These are phyloP conservation scores for Pogostemon cablin DNA, from an alignment of 257 asterid species.

Conservation along the genomic window DNA sequence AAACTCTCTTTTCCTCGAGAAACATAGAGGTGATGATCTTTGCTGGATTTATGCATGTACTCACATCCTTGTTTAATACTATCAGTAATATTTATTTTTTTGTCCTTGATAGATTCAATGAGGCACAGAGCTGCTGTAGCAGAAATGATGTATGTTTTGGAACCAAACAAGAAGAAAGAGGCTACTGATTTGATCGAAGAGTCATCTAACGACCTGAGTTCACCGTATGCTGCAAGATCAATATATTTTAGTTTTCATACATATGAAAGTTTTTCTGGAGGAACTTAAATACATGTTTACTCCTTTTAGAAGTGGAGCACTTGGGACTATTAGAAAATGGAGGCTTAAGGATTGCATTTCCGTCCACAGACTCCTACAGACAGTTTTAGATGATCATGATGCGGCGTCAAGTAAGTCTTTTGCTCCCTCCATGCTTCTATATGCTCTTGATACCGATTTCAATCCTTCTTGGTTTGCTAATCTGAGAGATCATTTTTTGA, in stretches of 20 bases:
- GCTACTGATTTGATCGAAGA: slow-evolving; percentile 79
- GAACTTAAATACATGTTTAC: slow-evolving; percentile 28
- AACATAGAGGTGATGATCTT: slow-evolving; percentile 60
- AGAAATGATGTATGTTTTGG: slow-evolving; percentile 78
- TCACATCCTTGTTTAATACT: background rate
- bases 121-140: slow-evolving; percentile 91
- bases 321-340: slow-evolving; percentile 50
- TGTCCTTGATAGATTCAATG: slow-evolving; percentile 65
- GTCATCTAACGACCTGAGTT: slow-evolving; percentile 49
- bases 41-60: slow-evolving; percentile 7
- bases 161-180: slow-evolving; percentile 76
- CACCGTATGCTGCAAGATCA: slow-evolving; percentile 53
- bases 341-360: slow-evolving; percentile 70
- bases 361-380: slow-evolving; percentile 67
- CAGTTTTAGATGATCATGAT: slow-evolving; percentile 55
- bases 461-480: slow-evolving; percentile 6
- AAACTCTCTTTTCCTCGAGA: slow-evolving; percentile 72
- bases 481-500: slow-evolving; percentile 9
- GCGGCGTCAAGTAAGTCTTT: slow-evolving; percentile 75
- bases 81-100: slow-evolving; percentile 16
- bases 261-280: slow-evolving; percentile 12
- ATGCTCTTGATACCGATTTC: slow-evolving; percentile 10
- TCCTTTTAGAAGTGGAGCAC: slow-evolving; percentile 57
- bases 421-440: slow-evolving; percentile 4
- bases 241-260: slow-evolving; percentile 3